Conservation (phyloP, 1,284 basidiomycete genomes). For the Neonothopanus nambi region DNA sequence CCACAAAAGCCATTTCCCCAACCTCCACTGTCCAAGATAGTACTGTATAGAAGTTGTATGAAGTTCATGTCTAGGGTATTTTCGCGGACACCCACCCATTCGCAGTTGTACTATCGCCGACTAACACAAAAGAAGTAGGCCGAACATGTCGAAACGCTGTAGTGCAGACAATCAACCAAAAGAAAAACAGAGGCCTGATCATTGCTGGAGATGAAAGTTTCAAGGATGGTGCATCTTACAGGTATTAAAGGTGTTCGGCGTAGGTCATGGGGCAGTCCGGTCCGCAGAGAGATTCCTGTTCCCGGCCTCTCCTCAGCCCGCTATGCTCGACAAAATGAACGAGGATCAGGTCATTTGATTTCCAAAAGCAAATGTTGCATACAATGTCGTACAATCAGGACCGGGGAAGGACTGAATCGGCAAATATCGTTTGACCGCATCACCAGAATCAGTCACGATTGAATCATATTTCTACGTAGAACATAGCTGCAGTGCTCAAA, state of each 20-base stretch:
- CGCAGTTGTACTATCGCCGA: slow-evolving; percentile 42
- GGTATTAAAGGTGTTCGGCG: too few species aligned
- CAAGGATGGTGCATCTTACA: too few species aligned
- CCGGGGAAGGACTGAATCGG: too few species aligned
- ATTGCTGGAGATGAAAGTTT: too few species aligned
- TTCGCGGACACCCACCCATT: slow-evolving; percentile 29
- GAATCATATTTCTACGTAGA: background rate
- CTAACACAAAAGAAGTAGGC: slow-evolving; percentile 25
- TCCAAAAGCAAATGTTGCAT: background rate
- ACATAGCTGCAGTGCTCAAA: background rate
- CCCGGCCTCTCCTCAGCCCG: too few species aligned
- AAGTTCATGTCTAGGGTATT: background rate
- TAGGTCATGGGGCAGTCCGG: too few species aligned
- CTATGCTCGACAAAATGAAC: too few species aligned
- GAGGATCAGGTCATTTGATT: background rate
- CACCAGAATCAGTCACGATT: background rate
- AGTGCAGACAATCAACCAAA: too few species aligned
- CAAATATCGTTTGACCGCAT: background rate
- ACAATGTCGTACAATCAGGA: background rate
- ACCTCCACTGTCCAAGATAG: slow-evolving; percentile 35
- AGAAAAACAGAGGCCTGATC: too few species aligned
- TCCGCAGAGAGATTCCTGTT: too few species aligned
- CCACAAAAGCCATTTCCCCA: slow-evolving; percentile 48
- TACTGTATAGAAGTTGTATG: slow-evolving; percentile 21
- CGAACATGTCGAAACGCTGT: background rate